phyloP scores from a whole-genome alignment of 441 rosid genomes.

The Hura crepitans region DNA sequence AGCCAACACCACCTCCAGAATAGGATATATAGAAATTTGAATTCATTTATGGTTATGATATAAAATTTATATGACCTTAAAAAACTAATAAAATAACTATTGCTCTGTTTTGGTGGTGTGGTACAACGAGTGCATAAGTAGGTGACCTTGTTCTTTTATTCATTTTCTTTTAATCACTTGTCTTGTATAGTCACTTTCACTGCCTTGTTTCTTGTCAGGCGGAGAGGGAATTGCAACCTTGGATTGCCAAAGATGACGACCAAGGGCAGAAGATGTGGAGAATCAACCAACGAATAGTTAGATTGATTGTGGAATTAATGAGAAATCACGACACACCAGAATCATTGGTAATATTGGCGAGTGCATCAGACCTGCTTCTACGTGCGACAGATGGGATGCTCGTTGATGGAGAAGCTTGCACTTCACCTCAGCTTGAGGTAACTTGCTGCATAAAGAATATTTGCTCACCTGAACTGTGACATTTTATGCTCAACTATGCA shows the following conservation, averaged over 20 bases:
- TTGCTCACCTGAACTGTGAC: background rate
- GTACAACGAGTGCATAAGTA: constrained; percentile 11
- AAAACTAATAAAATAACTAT: background rate
- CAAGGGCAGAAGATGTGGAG: constrained; percentile 94
- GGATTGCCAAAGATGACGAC: constrained; percentile 97
- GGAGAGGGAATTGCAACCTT: constrained; percentile 93
- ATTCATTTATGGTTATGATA: background rate
- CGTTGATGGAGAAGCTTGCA: constrained; percentile 98
- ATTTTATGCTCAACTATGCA: background rate
- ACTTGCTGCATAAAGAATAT: background rate
- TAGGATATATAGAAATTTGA: background rate
- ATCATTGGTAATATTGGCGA: constrained; percentile 81
- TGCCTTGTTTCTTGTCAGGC: constrained; percentile 56
- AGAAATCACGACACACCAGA: constrained; percentile 87
- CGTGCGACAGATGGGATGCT: constrained; percentile 99
- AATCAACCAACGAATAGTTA: constrained; percentile 88
- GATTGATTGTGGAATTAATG: constrained; percentile 87
- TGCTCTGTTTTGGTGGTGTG: constrained; percentile 18
- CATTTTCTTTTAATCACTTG: constrained; percentile 9
- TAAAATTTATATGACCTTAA: background rate
- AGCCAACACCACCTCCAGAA: constrained; percentile 18
- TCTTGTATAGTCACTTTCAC: constrained; percentile 32
- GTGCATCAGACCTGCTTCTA: constrained; percentile 92
- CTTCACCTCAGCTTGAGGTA: constrained; percentile 96
- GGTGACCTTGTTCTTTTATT: constrained; percentile 6